These are phyloP conservation scores for Periconia digitata DNA, from an alignment of 2,329 filamentous ascomycete species.

Conservation along the genomic window DNA sequence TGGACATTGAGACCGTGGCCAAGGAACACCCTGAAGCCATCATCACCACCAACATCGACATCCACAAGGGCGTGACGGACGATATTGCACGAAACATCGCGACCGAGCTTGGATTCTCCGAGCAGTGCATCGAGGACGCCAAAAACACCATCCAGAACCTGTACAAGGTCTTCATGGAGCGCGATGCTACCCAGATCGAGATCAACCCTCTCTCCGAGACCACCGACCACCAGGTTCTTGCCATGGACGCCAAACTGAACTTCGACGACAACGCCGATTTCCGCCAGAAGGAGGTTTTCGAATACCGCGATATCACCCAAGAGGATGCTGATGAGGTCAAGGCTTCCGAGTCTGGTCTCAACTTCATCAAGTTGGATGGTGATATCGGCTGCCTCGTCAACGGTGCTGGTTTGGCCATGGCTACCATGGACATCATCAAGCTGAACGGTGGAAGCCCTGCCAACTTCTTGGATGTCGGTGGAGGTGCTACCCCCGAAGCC, in stretches of 20 bases:
- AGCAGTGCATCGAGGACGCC: constrained; percentile 94
- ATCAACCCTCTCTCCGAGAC: constrained; percentile 99
- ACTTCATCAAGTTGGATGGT: constrained; percentile 99
- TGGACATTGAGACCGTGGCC: constrained; percentile 98
- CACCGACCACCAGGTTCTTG: constrained; percentile 94
- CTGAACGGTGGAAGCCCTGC: constrained; percentile 93
- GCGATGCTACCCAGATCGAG: constrained; percentile 98
- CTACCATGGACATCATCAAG: constrained; percentile 99
- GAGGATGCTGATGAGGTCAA: constrained; percentile 98
- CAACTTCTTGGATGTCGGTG: constrained; percentile 98
- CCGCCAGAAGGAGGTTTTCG: constrained; percentile 95
- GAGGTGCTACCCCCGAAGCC: constrained; percentile 92
- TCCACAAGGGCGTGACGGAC: constrained; percentile 92
- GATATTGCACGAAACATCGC: constrained; percentile 90
- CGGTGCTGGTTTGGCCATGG: constrained; percentile 98
- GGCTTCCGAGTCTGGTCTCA: constrained; percentile 88
- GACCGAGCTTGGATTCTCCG: constrained; percentile 91
- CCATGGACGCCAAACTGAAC: constrained; percentile 98
- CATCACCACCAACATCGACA: constrained; percentile 89
- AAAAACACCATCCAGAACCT: constrained; percentile 98
- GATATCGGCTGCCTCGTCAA: constrained; percentile 99
- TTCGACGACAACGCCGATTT: constrained; percentile 99
- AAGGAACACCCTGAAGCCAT: constrained; percentile 98
- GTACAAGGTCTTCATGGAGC: constrained; percentile 98
- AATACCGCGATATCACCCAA: constrained; percentile 90